A percentile compares a stretch with the other conserved stretches of the same genome.
phyloP scores from a whole-genome alignment of 345 rosid genomes.

The Citrus sp. region DNA sequence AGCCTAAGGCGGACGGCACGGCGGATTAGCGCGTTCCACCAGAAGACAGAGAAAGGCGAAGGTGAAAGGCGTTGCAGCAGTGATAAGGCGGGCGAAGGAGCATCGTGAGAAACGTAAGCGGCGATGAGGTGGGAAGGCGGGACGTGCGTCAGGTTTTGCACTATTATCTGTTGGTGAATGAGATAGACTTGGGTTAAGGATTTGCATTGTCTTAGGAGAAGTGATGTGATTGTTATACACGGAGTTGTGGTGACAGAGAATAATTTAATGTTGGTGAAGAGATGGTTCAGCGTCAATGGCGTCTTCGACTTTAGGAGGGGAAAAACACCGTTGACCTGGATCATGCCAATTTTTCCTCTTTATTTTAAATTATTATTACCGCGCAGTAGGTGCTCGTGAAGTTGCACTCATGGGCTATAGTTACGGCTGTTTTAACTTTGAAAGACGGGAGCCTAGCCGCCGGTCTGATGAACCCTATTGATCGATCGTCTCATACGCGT shows the following conservation, averaged over 20 bases:
- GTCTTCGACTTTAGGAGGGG: no score
- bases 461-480: no score
- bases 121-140: constrained; percentile 53
- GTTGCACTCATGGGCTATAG: no score
- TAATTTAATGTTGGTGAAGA: background rate
- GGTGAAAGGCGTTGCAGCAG: constrained; percentile 52
- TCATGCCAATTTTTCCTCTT: no score
- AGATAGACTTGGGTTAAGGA: constrained; percentile 47
- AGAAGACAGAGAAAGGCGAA: constrained; percentile 47
- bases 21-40: constrained; percentile 75
- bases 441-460: no score
- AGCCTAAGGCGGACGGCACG: constrained; percentile 34
- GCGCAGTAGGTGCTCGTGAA: no score
- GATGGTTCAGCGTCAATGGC: background rate
- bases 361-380: no score
- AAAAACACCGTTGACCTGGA: no score
- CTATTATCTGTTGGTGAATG: constrained; percentile 60
- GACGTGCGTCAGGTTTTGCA: constrained; percentile 39
- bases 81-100: constrained; percentile 42
- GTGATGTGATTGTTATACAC: constrained; percentile 26
- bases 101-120: constrained; percentile 55
- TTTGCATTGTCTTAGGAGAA: constrained; percentile 58
- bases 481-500: no score
- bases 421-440: no score
- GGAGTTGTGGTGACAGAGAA: constrained; percentile 12